These are phyloP conservation scores for Coniella lustricola DNA, from an alignment of 2,329 filamentous ascomycete genomes.

Conservation along the genomic window DNA sequence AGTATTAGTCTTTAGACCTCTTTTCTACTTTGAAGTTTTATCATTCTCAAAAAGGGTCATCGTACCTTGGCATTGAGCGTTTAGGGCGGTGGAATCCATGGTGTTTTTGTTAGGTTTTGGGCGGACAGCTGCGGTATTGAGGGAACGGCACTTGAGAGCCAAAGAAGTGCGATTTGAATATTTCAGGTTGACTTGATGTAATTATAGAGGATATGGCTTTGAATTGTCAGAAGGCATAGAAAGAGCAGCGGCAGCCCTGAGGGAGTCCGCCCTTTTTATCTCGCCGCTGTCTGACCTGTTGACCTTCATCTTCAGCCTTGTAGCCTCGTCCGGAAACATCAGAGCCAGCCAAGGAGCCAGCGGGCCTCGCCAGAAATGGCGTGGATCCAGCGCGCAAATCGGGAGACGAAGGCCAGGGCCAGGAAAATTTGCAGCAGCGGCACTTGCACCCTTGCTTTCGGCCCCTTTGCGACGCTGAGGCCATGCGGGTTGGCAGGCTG, in stretches of 20 bases:
- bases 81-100: constrained; percentile 4
- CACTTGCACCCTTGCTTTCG: not conserved
- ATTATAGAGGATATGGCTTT: too few species aligned
- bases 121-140: too few species aligned
- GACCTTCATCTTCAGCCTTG: constrained; percentile 16
- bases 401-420: constrained; percentile 10
- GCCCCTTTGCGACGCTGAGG: not conserved
- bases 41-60: not conserved
- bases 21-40: too few species aligned
- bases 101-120: not conserved
- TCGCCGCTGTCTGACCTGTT: not conserved
- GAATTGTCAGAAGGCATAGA: too few species aligned
- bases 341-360: not conserved
- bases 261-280: constrained; percentile 11
- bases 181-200: too few species aligned
- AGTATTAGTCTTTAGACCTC: not conserved
- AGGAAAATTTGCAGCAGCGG: not conserved
- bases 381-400: constrained; percentile 11
- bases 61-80: constrained; percentile 16
- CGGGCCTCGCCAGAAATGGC: constrained; percentile 1
- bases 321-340: constrained; percentile 16
- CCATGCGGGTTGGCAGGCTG: too few species aligned
- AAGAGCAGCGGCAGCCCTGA: not conserved
- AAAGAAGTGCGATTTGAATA: too few species aligned
- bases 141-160: too few species aligned